Evolutionary conservation across 2,329 filamentous ascomycete species (phyloP), one percentile per base, ranked within the genome.

Genomic region (Mycogone perniciosa): DNA sequence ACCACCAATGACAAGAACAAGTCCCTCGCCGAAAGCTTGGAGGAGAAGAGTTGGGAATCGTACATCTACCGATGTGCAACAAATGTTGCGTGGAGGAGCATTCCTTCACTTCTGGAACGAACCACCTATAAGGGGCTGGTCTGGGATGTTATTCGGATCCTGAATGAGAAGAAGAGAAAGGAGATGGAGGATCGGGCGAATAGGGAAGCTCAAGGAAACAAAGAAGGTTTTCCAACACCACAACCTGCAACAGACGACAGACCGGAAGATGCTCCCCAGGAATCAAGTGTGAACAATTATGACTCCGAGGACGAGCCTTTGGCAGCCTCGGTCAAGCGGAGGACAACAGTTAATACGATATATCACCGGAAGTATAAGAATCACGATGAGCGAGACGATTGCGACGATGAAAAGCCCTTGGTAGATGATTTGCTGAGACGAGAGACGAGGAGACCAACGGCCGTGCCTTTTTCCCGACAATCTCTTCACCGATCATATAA

Each of bases 11-110:
- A 45, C 4, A 20, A 46, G 3, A 48, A 35, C 1, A 2, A 38
- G 2, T 2, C 6, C 3, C 13, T 46, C 3, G 9, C 9, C 7
- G 27, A 38, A 5, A 37, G 34, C 31, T 13, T 52, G 2, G 50
- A 48, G 27, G 46, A 43, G 13, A 54, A 42, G 5, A 27, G n/a
- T 0, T 11, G 30, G 7, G 49, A 54, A 10, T 48, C 42, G 3
- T 46, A 37, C n/a, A 13, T 52, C 6, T 54, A 38, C 31, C 49
- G 52, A 26, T 54, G 52, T 10, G 49, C 52, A 26, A 7, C 31
- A 1, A 20, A 35, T 5, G 45, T 37, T 4, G 38, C 46, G 7
- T 54, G 46, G 29, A 54, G 52, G 9, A 4, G 34, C 27, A 27
- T 39, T 0, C 35, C 42, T 2, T 40, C 44, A 8, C 26, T 40